Base-by-base conservation (phyloP, 75 land plant species). In the Ceratopteris richardii region DNA sequence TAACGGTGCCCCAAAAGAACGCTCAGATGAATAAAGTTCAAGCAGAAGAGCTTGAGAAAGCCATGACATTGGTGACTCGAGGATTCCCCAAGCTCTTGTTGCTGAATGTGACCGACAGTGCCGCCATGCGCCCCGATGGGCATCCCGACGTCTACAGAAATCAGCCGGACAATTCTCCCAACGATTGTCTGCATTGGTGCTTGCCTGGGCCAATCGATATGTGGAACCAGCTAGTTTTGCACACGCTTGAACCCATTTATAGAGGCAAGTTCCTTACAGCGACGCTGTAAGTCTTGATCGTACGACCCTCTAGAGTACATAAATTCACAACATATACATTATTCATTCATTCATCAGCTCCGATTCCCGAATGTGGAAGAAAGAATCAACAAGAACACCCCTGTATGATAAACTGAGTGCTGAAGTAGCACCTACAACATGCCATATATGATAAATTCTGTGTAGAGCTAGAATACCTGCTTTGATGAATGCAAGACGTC, bases 101-200 rank as follows among this genome's bases (percentile, higher is more conserved):
- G 2, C 28, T 85, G 79, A 81, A 85, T 68, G 71, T 85, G 31
- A 81, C 84, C 1, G 47, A 73, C 51, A 36, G 83, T 58, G 68
- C 88, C 1, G 20, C 71, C 54, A 14, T 85, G 77, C 64, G 88
- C 42, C 74, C 84, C 17, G 88, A 85, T 71, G 88, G 79, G 14
- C 41, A 80, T 52, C 83, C 80, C 18, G 47, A 27, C 20, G 70
- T 79, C 21, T 80, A 67, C 48, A 61, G 84, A 20, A 71, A 76
- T 4, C 87, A 83, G 66, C 50, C 50, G 50, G 22, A 14, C 22
- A 17, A 46, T 5, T 17, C 50, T 46, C 13, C 17, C 12, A 76
- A 80, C 44, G 88, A 85, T 63, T 85, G 88, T 58, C 71, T 85
- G 20, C 88, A 85, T 63, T 85, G 88, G 88, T 84, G 88, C 44